Base-by-base conservation (phyloP, 2,329 filamentous ascomycete genomes). In the Byssothecium circinans region DNA sequence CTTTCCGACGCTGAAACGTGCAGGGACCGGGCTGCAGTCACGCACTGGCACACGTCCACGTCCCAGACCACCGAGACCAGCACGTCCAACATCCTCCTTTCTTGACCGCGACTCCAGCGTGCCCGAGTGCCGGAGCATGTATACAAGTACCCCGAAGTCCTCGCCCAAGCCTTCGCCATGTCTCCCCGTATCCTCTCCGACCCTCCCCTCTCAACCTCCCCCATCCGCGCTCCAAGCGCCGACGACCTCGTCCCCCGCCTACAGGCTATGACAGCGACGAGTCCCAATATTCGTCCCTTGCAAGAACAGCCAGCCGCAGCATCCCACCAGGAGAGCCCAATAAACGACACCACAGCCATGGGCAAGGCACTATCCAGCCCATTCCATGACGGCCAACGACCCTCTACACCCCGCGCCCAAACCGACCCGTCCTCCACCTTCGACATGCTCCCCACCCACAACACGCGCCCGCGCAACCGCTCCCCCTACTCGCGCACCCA, bases 401-500 rank as follows among this genome's bases (percentile, higher is more conserved):
- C 69, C 22, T 60, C 65, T 3, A 72, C 69, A 11, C 69, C 69
- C 18, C 65, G 65, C 43, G 52, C 66, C 46, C 66, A 68, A 45
- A 75, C 73, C 19, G 70, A 76, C 34, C 70, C 74, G 20, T 60
- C 66, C 33, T 35, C 60, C 29, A 57, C 47, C 36, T 65, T 49
- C 53, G 66, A 52, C 61, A 61, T 42, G 50, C 57, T 57, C 37
- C 50, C 45, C 51, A 58, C 61, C 47, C 56, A 61, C 61, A 57
- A 59, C 43, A 52, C 60, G 36, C 67, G 65, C 47, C 67, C 69
- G 42, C 71, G 75, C 43, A 78, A 75, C 58, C 69, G 73, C 22
- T 76, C 75, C n/a, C 75, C 75, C 27, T 78, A 77, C 57, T 68
- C 72, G 23, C 68, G 75, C 45, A 64, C 63, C 27, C 76, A 78